Evolutionary conservation across 768 basidiomycete genomes (phyloP).

Genomic region (Pleurotus platypus): DNA sequence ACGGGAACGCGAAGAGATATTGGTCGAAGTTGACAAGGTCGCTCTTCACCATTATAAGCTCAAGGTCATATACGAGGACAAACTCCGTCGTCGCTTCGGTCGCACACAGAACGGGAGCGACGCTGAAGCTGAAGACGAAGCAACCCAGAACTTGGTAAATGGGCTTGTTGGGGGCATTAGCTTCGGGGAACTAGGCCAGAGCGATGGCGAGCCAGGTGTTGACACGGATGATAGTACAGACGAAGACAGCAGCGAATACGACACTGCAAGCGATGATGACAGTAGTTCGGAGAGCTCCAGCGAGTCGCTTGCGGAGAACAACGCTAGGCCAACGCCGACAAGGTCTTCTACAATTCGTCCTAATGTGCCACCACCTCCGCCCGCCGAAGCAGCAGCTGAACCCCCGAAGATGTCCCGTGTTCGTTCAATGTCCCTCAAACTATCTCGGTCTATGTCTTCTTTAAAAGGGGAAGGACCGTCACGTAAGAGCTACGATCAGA

Average conservation of each 20-base stretch:
- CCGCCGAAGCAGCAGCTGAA: neutral
- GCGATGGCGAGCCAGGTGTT: conserved; percentile 79
- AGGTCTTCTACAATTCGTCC: conserved; percentile 13
- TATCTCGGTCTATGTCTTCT: conserved; percentile 42
- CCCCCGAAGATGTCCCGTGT: conserved; percentile 5
- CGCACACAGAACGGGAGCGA: conserved; percentile 48
- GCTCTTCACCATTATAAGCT: conserved; percentile 92
- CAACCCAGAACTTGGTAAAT: conserved; percentile 75
- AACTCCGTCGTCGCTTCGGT: conserved; percentile 82
- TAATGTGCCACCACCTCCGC: conserved; percentile 11
- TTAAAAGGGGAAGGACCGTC: conserved; percentile 17
- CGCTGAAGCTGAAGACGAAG: conserved; percentile 77
- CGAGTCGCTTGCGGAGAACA: conserved; percentile 13
- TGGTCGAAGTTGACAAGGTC: conserved; percentile 85
- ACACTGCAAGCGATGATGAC: conserved; percentile 29
- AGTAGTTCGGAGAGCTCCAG: conserved; percentile 25
- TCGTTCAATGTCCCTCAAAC: conserved; percentile 41
- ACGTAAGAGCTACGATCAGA: conserved; percentile 24
- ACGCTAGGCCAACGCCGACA: neutral
- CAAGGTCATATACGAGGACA: conserved; percentile 90
- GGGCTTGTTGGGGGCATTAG: conserved; percentile 79
- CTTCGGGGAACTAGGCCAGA: conserved; percentile 75
- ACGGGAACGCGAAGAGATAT: conserved; percentile 67
- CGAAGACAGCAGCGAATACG: conserved; percentile 38
- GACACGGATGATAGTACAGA: conserved; percentile 47